Evolutionary conservation across 495 filamentous ascomycete species (phyloP), one percentile per base, ranked within the genome.

Genomic region (Massariosphaeria phaeospora): DNA sequence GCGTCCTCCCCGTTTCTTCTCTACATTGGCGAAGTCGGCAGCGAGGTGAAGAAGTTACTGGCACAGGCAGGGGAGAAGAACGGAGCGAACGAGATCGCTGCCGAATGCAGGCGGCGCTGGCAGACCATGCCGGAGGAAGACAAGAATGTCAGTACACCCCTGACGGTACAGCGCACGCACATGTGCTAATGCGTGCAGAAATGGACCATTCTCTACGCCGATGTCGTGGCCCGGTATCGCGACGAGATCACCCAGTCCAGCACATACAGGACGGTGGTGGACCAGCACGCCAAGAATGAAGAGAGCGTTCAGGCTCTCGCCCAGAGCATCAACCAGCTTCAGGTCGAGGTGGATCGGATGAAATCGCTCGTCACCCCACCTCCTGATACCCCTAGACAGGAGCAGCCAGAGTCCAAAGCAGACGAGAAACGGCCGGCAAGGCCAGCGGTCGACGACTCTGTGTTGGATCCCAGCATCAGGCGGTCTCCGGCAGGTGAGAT

Each of bases 181-280:
- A 17, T 35, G 0, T 2, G 11, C 36, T 58, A 50, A 63, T 15
- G 17, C 5, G 3, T 17, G 12, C 18, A 63, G 59, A 63, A 63
- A 59, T 63, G 61, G 61, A 63, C 59, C 46, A 59, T 56, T 25
- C 50, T 51, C 17, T 63, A 63, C 34, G 55, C 61, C 25, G 61
- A 59, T 34, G 50, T 63, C 7, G 54, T 63, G 6, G 61, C 61
- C 10, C 18, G 51, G 23, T 59, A 63, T 36, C 55, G 61, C 7
- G 61, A 63, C 39, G 61, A 63, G 39, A 51, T 63, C 29, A 63
- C 61, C 18, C 42, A 52, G 34, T 63, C 60, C 29, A 59, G 50
- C 41, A 36, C 51, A 13, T 59, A 59, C 33, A 63, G 48, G 35
- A 59, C 49, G 24, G 51, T 63, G 8, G 45, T 59, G 12, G 55